Base-by-base conservation (phyloP, 768 basidiomycete species). In the Galerina sulciceps region DNA sequence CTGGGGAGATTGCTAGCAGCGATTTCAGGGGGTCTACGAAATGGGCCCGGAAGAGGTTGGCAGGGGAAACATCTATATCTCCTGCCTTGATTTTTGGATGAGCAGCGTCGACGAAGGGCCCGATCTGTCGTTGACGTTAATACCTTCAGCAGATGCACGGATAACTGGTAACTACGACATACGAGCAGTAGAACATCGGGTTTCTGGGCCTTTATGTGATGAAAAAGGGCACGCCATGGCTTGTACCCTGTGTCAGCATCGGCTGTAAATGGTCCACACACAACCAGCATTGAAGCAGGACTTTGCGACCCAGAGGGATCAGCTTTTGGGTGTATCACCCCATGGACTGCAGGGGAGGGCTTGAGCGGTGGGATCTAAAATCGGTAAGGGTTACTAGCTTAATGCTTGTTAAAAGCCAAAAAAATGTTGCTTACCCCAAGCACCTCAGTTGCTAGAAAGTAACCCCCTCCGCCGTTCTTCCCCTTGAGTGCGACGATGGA, bases 381-480 rank as follows among this genome's bases (percentile, higher is more conserved):
- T 2, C 4, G 47, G 34, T 20, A 4, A n/a, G 3, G 23, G 4
- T 6, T 9, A 38, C 37, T 41, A 36, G 38, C 57, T 13, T 9
- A 51, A 43, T 4, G 22, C 50, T 41, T 34, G 3, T 20, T 9
- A 34, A 2, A 44, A 8, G 1, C 15, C 49, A 40, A 56, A 26
- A n/a, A 18, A 14, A 14, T 31, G 26, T 17, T 14, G 75, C 90
- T 70, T 68, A 98, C 96, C 63, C 86, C 76, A 37, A 97, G 72
- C 9, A 96, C 78, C 66, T 98, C 94, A 22, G 85, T 85, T 0
- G 90, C 96, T 10, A 86, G 79, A 69, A 98, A 99, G 76, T 87
- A 87, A 2, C 87, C 90, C 5, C 93, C 95, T 2, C 94, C 93
- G 1, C 95, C 94, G 71, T 99, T 99, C 70, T 83, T 85, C 0